Evolutionary conservation across 306 rosid genomes (phyloP).

Genomic region (Inga leiocalycina): DNA sequence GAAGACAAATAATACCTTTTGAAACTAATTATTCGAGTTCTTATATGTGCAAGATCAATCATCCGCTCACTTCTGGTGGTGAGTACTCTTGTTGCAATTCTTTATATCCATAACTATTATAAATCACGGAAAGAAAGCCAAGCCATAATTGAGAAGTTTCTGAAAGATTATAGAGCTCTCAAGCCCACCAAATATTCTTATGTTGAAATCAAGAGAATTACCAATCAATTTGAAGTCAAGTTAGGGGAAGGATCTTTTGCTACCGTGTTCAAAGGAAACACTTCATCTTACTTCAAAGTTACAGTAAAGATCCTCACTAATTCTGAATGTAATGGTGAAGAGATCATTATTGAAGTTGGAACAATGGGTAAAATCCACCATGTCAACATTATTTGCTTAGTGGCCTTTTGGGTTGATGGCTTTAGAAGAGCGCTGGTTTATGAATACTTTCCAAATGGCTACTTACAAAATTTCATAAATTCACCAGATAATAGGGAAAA

Average conservation of each 20-base stretch:
- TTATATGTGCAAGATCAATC: too few species aligned
- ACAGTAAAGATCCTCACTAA: background rate
- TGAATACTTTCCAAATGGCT: background rate
- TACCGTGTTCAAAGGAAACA: background rate
- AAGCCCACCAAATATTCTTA: too few species aligned
- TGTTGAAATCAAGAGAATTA: constrained; percentile 23
- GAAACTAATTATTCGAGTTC: too few species aligned
- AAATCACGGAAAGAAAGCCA: too few species aligned
- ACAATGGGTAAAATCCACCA: background rate
- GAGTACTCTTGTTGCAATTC: too few species aligned
- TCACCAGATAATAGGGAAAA: background rate
- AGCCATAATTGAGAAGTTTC: too few species aligned
- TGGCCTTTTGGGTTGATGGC: background rate
- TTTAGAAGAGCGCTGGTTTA: background rate
- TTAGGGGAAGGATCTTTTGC: background rate
- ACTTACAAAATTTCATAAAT: background rate
- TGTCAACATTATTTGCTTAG: background rate
- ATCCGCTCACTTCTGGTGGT: too few species aligned
- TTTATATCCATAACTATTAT: too few species aligned
- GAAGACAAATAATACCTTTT: too few species aligned
- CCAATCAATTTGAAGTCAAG: background rate
- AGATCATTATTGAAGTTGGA: background rate
- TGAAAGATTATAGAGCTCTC: too few species aligned
- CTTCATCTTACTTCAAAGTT: background rate
- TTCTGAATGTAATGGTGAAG: background rate